phyloP scores from a whole-genome alignment of 257 asterid species.

The Ocimum tenuiflorum region DNA sequence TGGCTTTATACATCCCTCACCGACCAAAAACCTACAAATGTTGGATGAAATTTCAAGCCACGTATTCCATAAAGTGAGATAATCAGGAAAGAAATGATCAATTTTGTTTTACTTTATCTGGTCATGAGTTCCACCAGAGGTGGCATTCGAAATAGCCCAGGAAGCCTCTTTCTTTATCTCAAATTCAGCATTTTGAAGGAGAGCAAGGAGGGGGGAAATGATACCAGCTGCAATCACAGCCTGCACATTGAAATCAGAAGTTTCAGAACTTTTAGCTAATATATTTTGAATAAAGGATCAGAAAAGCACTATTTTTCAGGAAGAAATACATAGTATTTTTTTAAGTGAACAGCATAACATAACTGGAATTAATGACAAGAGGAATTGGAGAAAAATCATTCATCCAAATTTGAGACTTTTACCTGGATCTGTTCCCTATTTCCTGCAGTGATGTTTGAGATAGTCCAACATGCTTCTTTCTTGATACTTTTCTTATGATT shows the following conservation, averaged over 20 bases:
- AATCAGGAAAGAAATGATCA: background rate
- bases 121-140: conserved; percentile 43
- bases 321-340: background rate
- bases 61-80: background rate
- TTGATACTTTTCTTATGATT: conserved; percentile 46
- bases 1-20: conserved; percentile 44
- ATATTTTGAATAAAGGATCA: no score
- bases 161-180: conserved; percentile 53
- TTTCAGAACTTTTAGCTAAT: background rate
- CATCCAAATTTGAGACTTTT: background rate
- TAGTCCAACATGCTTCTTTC: conserved; percentile 54
- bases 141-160: conserved; percentile 45
- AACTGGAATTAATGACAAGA: background rate
- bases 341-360: no score
- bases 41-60: background rate
- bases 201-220: conserved; percentile 29
- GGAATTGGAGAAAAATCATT: background rate
- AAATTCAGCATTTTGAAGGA: conserved; percentile 44
- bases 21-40: conserved; percentile 36
- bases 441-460: conserved; percentile 50
- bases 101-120: conserved; percentile 37
- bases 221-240: conserved; percentile 42
- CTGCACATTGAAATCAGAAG: conserved; percentile 20
- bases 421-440: conserved; percentile 49
- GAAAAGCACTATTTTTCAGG: background rate